Conservation (phyloP, 768 basidiomycete genomes). For the Leccinum olivaceopallidum region DNA sequence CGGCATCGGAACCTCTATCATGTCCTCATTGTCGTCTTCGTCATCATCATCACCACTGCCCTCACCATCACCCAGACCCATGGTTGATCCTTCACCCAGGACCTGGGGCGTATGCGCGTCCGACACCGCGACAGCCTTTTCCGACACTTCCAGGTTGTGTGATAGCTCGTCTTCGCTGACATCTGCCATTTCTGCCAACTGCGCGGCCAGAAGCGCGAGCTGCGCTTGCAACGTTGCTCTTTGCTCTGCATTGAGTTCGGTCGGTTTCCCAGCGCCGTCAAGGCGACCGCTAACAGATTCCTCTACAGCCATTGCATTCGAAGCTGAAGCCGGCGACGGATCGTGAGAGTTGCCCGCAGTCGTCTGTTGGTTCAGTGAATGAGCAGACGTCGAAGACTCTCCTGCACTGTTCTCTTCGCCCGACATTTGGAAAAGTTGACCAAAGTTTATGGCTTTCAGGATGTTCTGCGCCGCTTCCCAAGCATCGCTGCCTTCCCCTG, state of each 20-base stretch:
- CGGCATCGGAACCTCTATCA: constrained; percentile 31
- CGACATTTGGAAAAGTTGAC: constrained; percentile 46
- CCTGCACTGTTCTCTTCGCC: constrained; percentile 25
- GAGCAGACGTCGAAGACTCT: constrained; percentile 9
- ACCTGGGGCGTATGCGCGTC: neutral
- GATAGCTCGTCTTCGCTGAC: constrained; percentile 34
- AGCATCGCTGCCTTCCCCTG: constrained; percentile 53
- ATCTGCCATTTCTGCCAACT: constrained; percentile 66
- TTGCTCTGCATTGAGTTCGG: constrained; percentile 41
- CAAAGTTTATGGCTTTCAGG: constrained; percentile 75
- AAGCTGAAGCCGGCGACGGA: constrained; percentile 1
- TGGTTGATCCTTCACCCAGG: constrained; percentile 5
- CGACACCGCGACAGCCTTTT: constrained; percentile 1
- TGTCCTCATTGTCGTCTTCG: constrained; percentile 26
- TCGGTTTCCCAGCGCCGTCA: constrained; percentile 11
- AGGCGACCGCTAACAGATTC: constrained; percentile 6
- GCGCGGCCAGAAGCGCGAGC: constrained; percentile 69
- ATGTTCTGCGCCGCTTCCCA: constrained; percentile 81
- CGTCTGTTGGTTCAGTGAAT: constrained; percentile 3
- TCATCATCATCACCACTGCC: constrained; percentile 8
- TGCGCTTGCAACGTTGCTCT: constrained; percentile 74
- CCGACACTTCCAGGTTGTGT: constrained; percentile 23
- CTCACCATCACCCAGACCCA: constrained; percentile 12
- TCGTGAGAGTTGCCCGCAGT: constrained; percentile 5
- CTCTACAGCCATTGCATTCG: constrained; percentile 3